Base-by-base conservation (phyloP, 2,329 filamentous ascomycete genomes). In the Neopestalotiopsis sp. region DNA sequence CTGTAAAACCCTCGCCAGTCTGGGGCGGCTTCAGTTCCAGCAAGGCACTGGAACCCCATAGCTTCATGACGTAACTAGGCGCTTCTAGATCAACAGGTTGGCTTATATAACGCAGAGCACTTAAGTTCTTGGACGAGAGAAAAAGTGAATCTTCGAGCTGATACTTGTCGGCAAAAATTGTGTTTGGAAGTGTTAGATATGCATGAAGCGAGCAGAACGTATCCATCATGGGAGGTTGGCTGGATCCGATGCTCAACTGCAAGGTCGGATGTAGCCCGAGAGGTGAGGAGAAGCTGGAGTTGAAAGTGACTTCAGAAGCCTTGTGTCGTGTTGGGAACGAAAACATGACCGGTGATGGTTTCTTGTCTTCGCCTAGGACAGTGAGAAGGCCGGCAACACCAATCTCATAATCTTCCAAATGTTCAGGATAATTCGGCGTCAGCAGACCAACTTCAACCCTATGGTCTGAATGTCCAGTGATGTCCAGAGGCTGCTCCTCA, bases 11-110 rank as follows among this genome's bases (percentile, higher is more conserved):
- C 20, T 80, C 78, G 74, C 78, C 73, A 7, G 73, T 69, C 4
- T 74, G 69, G 0, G 91, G 89, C 1, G 86, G 84, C 0, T 89
- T 87, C 52, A 98, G 85, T 77, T 96, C 91, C 24, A 98, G 81
- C 4, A 98, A 85, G 17, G 94, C 85, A 17, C 87, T 89, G 0
- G 92, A 95, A 4, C 95, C 95, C 95, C 95, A 98, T 40, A 85
- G 80, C 6, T 86, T 77, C 38, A 94, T 86, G 1, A 91, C 89
- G 84, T 97, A 98, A 74, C 92, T 91, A 1, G 95, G 95, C 0
- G 94, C 94, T 82, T 98, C 95, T 66, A 98, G 90, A 73, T 98
- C 95, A 6, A 95, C 92, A 24, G 94, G 93, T 13, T 92, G 88
- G 32, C 90, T 90, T 14, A 94, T 86, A 71, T 91, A 89, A 59